A percentile compares a stretch with the other conserved stretches of the same genome.
phyloP scores from a whole-genome alignment of 78 protist species.

The Dictyostelium citrinum region DNA sequence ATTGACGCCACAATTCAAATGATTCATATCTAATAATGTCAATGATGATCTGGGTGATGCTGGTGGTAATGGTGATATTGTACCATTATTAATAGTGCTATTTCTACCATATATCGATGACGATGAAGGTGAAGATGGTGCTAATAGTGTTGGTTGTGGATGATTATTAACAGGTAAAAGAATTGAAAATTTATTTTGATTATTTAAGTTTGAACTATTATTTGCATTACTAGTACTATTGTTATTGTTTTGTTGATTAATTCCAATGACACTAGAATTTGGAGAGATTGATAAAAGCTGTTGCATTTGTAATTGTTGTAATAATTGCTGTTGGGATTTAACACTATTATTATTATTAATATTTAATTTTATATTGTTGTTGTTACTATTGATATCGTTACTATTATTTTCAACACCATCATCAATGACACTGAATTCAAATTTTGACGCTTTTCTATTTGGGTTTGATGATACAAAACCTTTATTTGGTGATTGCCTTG shows the following conservation, averaged over 20 bases:
- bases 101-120: neutral
- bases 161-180: conserved; percentile 20
- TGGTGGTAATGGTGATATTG: conserved; percentile 46
- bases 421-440: neutral
- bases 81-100: neutral
- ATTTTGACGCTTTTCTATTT: conserved; percentile 45
- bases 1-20: neutral
- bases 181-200: conserved; percentile 32
- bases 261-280: neutral
- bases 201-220: neutral
- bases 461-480: neutral
- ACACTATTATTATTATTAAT: neutral
- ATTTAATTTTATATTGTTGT: neutral
- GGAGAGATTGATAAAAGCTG: conserved; percentile 11
- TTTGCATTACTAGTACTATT: neutral
- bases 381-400: neutral
- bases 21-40: neutral
- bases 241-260: neutral
- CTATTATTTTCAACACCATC: neutral
- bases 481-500: neutral
- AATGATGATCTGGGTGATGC: conserved; percentile 64
- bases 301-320: conserved; percentile 20
- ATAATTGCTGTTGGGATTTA: neutral
- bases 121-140: conserved; percentile 4
- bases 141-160: neutral